phyloP scores from a whole-genome alignment of 2,329 filamentous ascomycete species.

The Fusarium robinianum region DNA sequence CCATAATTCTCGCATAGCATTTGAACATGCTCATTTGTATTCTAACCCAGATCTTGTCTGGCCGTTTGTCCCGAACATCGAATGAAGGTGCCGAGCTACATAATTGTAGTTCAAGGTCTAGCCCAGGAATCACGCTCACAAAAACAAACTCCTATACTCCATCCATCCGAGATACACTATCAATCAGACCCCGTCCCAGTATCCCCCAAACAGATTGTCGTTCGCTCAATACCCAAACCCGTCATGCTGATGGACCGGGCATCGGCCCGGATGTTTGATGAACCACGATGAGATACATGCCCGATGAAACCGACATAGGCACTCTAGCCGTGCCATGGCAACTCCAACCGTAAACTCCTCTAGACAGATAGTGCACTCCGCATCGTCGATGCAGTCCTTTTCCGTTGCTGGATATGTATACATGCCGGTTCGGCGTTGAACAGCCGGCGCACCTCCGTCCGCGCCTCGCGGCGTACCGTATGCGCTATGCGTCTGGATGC shows the following conservation, averaged over 20 bases:
- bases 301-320: constrained; percentile 67
- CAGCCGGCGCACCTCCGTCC: constrained; percentile 36
- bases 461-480: constrained; percentile 47
- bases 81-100: too few species aligned
- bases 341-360: constrained; percentile 67
- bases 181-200: constrained; percentile 2
- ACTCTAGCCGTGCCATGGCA: constrained; percentile 68
- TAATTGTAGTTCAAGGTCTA: too few species aligned
- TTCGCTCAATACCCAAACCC: constrained; percentile 55
- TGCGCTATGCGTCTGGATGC: constrained; percentile 60
- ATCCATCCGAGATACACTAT: constrained; percentile 31
- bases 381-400: constrained; percentile 70
- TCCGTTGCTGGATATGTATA: constrained; percentile 68
- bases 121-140: too few species aligned
- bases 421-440: constrained; percentile 60
- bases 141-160: constrained; percentile 18
- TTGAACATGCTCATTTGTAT: too few species aligned
- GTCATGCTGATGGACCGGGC: constrained; percentile 69
- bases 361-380: constrained; percentile 70
- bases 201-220: constrained; percentile 7
- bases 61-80: too few species aligned
- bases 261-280: constrained; percentile 63
- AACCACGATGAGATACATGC: constrained; percentile 67
- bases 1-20: too few species aligned
- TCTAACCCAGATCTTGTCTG: too few species aligned